Base-by-base conservation (phyloP, 2,329 filamentous ascomycete species). In the Mycosphaerella sp. region DNA sequence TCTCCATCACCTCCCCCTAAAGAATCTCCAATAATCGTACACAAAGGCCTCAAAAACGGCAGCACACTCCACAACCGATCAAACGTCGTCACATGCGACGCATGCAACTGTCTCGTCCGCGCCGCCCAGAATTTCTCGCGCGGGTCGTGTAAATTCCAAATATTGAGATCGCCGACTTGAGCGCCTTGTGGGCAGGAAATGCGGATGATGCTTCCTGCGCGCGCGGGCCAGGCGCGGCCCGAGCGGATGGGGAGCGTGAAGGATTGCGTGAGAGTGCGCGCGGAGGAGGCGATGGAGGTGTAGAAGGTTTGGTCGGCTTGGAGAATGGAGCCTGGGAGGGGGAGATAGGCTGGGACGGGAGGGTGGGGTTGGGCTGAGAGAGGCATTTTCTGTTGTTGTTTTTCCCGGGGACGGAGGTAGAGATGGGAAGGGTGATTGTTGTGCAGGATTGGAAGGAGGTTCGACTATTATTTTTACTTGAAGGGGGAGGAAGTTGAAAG, bases 61-160 rank as follows among this genome's bases (percentile, higher is more conserved):
- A 93, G 71, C 56, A 78, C 82, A 4, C 81, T 87, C 88, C 88
- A 93, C 4, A 94, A 73, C 1, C 87, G 76, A 70, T 93, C 86
- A 44, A 82, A 77, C 0, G 81, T 80, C 0, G 76, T 78, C 39
- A 94, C 79, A 13, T 41, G 39, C 2, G 83, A 83, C 12, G 83
- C 79, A 60, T 94, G 86, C 14, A 94, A 77, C 66, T 94, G 87
- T 52, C 84, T 78, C 10, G 87, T 93, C 34, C 88, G 79, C 1
- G 81, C 76, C 1, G 88, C 87, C 88, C 87, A 94, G 73, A 94
- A 88, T 37, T 82, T 77, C 66, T 94, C 88, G 12, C 86, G 79
- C 0, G 87, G 85, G 67, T 93, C 89, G 56, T 82, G 72, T 4
- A 77, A 75, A 61, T 85, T 87, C 86, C 86, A 94, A 61, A 93